A percentile compares a stretch with the other conserved stretches of the same genome.
Conservation (phyloP, 371 early-diverging fungal genomes). For the Syncephalastrum contaminatum region DNA sequence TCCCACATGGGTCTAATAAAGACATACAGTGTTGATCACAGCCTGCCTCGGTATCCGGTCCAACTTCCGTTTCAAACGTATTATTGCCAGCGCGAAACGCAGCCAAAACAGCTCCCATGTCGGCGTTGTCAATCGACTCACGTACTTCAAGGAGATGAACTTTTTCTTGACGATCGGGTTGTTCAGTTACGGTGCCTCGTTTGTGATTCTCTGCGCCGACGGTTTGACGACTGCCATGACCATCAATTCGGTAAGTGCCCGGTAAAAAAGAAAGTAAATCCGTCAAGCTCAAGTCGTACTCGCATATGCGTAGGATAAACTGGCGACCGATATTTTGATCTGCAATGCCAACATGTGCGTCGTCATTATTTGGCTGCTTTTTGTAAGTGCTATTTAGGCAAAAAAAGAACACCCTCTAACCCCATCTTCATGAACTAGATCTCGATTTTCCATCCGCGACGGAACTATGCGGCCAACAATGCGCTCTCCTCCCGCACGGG, state of each 20-base stretch:
- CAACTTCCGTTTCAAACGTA: slow-evolving; percentile 34
- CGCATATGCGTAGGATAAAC: slow-evolving; percentile 18
- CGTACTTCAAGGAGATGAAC: slow-evolving; percentile 54
- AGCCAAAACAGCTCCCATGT: slow-evolving; percentile 5
- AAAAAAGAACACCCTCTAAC: neutral
- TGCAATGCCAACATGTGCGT: slow-evolving; percentile 30
- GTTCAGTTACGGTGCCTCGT: slow-evolving; percentile 24
- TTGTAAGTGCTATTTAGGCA: slow-evolving; percentile 24
- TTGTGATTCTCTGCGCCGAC: slow-evolving; percentile 43
- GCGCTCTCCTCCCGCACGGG: slow-evolving; percentile 4
- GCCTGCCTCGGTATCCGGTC: slow-evolving; percentile 39
- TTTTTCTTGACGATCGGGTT: slow-evolving; percentile 32
- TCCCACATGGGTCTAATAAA: neutral
- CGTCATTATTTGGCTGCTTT: slow-evolving; percentile 32
- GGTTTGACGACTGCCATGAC: slow-evolving; percentile 24
- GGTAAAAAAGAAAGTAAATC: slow-evolving; percentile 10
- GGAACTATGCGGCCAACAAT: slow-evolving; percentile 1
- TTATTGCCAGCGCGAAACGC: slow-evolving; percentile 12
- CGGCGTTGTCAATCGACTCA: slow-evolving; percentile 32
- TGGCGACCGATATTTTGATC: slow-evolving; percentile 37
- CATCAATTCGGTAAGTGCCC: slow-evolving; percentile 13
- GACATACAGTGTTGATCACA: slow-evolving; percentile 28
- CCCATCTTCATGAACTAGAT: slow-evolving; percentile 18
- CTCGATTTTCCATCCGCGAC: slow-evolving; percentile 46
- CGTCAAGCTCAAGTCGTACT: too few relatives aligned